Evolutionary conservation across 108 stramenopile species (phyloP).

Genomic region (Discostella pseudostelligera): DNA sequence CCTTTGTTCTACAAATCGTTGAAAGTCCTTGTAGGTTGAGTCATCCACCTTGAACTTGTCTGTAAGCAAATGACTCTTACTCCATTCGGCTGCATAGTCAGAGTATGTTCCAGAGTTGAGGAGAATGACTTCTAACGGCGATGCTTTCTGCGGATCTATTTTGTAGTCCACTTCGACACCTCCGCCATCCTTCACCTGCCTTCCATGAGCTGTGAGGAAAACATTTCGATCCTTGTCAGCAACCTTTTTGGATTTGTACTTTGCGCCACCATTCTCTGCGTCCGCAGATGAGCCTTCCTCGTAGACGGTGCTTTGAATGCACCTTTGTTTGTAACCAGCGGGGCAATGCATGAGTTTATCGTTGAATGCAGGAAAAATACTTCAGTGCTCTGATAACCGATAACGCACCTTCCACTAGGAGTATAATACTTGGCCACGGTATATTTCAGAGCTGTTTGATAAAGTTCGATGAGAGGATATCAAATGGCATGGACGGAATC

Average conservation of each 20-base stretch:
- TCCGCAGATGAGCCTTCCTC: constrained; percentile 51
- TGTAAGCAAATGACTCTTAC: constrained; percentile 62
- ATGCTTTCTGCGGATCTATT: constrained; percentile 79
- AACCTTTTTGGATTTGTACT: constrained; percentile 60
- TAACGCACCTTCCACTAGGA: constrained; percentile 87
- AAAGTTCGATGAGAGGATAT: constrained; percentile 21
- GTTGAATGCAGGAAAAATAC: too few relatives aligned
- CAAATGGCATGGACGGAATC: too few relatives aligned
- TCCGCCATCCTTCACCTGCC: constrained; percentile 88
- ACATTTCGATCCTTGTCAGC: constrained; percentile 64
- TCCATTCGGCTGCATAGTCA: constrained; percentile 89
- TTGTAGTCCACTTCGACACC: constrained; percentile 92
- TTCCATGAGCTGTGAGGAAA: constrained; percentile 75
- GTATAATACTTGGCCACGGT: constrained; percentile 98
- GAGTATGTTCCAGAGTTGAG: constrained; percentile 68
- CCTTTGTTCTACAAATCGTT: constrained; percentile 64
- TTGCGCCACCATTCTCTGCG: constrained; percentile 37
- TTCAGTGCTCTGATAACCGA: not conserved
- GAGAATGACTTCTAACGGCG: constrained; percentile 84
- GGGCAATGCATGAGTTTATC: too few relatives aligned
- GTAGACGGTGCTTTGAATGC: constrained; percentile 88
- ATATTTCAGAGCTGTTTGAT: constrained; percentile 82
- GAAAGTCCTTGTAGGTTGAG: constrained; percentile 69
- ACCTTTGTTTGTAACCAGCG: not conserved
- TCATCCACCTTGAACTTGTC: constrained; percentile 81